Percentiles rank a stretch among this genome's conserved stretches.
Conservation (phyloP, 805 yeast genomes). For the Wickerhamomyces canadensis region DNA sequence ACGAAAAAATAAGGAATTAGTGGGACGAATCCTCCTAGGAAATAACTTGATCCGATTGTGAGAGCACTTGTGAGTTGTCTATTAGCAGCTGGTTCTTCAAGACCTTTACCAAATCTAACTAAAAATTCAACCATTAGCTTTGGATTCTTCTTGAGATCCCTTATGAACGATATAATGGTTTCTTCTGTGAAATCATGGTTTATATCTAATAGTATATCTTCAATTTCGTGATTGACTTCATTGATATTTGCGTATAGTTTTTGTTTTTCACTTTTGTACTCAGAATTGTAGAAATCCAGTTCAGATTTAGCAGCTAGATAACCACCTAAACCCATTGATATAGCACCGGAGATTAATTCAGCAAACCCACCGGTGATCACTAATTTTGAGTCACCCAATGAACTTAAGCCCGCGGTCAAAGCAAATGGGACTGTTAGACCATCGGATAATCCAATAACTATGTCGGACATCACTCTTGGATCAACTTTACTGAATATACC, state of each 20-base stretch:
- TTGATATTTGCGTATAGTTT: slow-evolving; percentile 62
- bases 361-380: slow-evolving; percentile 98
- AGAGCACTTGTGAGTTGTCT: slow-evolving; percentile 84
- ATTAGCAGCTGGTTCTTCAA: slow-evolving; percentile 92
- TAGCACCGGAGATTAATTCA: slow-evolving; percentile 93
- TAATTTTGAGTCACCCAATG: slow-evolving; percentile 81
- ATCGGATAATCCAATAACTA: slow-evolving; percentile 89
- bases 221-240: slow-evolving; percentile 67
- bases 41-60: slow-evolving; percentile 85
- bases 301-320: slow-evolving; percentile 92
- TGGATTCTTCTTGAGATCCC: slow-evolving; percentile 75
- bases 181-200: slow-evolving; percentile 52
- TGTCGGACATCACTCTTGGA: slow-evolving; percentile 92
- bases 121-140: slow-evolving; percentile 79
- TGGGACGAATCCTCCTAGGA: slow-evolving; percentile 90
- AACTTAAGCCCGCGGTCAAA: slow-evolving; percentile 89
- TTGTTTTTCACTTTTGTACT: slow-evolving; percentile 66
- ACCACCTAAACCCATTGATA: slow-evolving; percentile 97
- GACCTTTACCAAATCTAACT: slow-evolving; percentile 83
- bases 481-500: slow-evolving; percentile 52
- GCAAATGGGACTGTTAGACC: slow-evolving; percentile 99
- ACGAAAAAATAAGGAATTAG: slow-evolving; percentile 87
- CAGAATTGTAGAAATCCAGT: slow-evolving; percentile 64
- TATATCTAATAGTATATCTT: slow-evolving; percentile 73
- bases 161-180: slow-evolving; percentile 67